Base-by-base conservation (phyloP, 257 asterid genomes). In the Salvia rosmarinus region DNA sequence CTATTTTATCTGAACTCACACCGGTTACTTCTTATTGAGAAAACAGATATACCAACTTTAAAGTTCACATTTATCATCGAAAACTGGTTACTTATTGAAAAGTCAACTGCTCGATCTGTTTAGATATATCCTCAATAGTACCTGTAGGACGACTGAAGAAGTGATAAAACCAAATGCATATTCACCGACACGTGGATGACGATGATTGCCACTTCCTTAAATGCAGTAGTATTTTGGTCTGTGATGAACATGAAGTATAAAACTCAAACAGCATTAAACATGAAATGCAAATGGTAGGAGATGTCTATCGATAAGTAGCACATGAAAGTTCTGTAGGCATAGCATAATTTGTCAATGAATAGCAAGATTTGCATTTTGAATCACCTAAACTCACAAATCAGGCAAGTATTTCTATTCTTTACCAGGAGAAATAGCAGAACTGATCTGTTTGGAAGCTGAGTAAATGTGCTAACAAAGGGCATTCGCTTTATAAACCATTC, bases 351-450 rank as follows among this genome's bases (percentile, higher is more conserved):
- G 62, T 50, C 9, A 13, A 0, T 72, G 60, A 21, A 64, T 40
- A 9, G 63, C 30, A 67, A 66, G 23, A 58, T 64, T 61, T 6
- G 23, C 67, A 57, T 68, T 30, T 55, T 68, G 66, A 72, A 73
- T 56, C 30, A 43, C 40, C 64, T 44, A 51, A 47, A 37, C 46
- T 50, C 46, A 17, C 37, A 54, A 61, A 68, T 55, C 46, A 65
- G 20, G 67, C 40, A 39, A 21, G 30, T n/a, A 16, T 37, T 51
- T 58, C 50, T 47, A 42, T 78, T 56, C 17, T 61, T 74, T 85
- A 86, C 96, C 96, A n/a, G 98, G 98, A 76, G 98, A 90, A 74
- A 92, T 79, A 30, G 98, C 98, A 30, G 98, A 78, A 71, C 98
- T 92, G 13, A 92, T 90, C 80, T 92, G 98, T 86, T 92, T 92